Conservation (phyloP, 2,329 filamentous ascomycete species). For the Penicillium sp. region DNA sequence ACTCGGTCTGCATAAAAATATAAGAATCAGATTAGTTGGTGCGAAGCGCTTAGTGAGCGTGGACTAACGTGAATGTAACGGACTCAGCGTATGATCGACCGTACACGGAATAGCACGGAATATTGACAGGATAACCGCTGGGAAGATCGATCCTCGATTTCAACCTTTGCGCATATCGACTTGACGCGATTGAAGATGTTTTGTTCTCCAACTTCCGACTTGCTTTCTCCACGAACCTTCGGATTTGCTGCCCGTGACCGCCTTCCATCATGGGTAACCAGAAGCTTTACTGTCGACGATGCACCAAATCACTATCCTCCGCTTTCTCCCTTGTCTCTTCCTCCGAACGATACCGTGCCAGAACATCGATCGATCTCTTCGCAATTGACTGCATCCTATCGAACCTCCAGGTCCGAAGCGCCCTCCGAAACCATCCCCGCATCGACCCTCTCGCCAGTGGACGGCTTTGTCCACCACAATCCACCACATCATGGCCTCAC, state of each 20-base stretch:
- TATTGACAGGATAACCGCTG: no score
- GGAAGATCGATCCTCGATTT: no score
- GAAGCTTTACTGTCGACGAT: conserved; percentile 20
- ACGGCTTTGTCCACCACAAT: conserved; percentile 20
- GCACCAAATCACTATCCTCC: conserved; percentile 13
- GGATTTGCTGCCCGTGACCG: conserved; percentile 4
- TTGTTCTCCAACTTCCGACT: neutral
- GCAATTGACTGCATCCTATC: conserved; percentile 6
- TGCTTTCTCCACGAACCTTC: neutral
- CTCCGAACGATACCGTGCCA: conserved; percentile 3
- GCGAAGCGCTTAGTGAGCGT: no score
- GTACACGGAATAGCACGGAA: no score
- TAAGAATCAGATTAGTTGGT: no score
- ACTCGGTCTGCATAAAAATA: neutral
- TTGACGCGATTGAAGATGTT: no score
- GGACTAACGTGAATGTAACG: no score
- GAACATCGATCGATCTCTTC: neutral
- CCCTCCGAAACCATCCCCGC: conserved; percentile 10
- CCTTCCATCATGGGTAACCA: conserved; percentile 3
- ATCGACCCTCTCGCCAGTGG: conserved; percentile 18
- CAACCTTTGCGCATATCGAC: no score
- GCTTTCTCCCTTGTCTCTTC: conserved; percentile 10
- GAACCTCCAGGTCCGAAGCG: conserved; percentile 6
- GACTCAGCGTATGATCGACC: no score
- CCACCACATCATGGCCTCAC: conserved; percentile 67